Evolutionary conservation across 2,329 filamentous ascomycete genomes (phyloP).

Genomic region (Aspergillus calidoustus): DNA sequence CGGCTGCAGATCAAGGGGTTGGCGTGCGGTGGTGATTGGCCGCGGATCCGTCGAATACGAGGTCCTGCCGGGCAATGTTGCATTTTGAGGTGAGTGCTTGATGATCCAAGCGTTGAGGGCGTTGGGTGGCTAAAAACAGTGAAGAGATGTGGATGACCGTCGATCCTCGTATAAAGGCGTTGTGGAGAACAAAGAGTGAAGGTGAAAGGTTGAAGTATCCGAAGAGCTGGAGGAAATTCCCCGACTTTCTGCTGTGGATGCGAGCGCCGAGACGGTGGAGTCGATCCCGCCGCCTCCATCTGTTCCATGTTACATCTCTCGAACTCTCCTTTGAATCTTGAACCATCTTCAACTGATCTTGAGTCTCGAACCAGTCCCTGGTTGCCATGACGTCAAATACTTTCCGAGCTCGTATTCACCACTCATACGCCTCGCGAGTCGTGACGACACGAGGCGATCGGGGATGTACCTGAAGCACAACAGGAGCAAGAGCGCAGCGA

Average conservation of each 20-base stretch:
- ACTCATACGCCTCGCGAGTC: background rate
- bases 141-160: background rate
- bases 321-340: background rate
- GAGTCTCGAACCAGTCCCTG: background rate
- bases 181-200: background rate
- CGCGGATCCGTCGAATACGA: slow-evolving; percentile 5
- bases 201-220: background rate
- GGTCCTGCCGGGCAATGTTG: slow-evolving; percentile 3
- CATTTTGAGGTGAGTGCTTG: background rate
- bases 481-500: background rate
- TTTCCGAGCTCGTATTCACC: background rate
- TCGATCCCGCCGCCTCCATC: background rate
- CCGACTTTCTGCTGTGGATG: background rate
- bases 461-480: background rate
- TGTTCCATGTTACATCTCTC: background rate
- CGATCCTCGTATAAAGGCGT: background rate
- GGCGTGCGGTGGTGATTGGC: slow-evolving; percentile 3
- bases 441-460: background rate
- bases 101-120: background rate
- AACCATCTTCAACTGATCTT: background rate
- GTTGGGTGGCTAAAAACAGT: background rate
- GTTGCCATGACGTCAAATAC: slow-evolving; percentile 3
- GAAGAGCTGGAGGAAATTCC: background rate
- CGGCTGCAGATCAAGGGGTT: slow-evolving; percentile 3
- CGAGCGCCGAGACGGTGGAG: background rate